Conservation (phyloP, 345 rosid species). For the Salix koriyanagi region DNA sequence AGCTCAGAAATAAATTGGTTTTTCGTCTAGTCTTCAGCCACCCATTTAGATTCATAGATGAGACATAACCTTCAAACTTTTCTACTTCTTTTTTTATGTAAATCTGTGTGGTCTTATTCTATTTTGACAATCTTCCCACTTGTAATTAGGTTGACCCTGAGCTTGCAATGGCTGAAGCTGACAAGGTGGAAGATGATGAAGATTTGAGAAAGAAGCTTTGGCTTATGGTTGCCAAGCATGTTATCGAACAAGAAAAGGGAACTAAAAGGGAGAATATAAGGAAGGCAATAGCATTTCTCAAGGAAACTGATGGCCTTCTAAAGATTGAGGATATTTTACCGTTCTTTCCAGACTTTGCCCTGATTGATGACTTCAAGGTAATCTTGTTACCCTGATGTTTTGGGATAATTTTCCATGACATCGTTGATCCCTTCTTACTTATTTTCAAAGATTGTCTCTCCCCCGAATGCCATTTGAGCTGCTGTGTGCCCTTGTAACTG, state of each 20-base stretch:
- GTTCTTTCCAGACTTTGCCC: constrained; percentile 96
- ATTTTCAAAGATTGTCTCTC: not conserved
- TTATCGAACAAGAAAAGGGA: constrained; percentile 90
- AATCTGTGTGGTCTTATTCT: not conserved
- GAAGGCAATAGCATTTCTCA: constrained; percentile 94
- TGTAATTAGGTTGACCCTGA: constrained; percentile 82
- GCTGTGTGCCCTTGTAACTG: not conserved
- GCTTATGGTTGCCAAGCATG: constrained; percentile 99
- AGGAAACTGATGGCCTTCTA: constrained; percentile 95
- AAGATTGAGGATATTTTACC: constrained; percentile 98
- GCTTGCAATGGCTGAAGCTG: constrained; percentile 99
- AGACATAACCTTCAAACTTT: not conserved
- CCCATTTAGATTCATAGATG: not conserved
- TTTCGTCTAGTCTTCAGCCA: not conserved
- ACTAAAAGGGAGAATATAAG: constrained; percentile 94
- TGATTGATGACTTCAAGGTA: constrained; percentile 99
- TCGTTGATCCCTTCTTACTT: not conserved
- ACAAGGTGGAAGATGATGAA: constrained; percentile 98
- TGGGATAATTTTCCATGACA: not conserved
- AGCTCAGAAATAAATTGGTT: not conserved
- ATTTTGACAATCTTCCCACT: constrained; percentile 9
- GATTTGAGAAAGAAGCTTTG: constrained; percentile 97
- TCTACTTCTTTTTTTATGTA: not conserved
- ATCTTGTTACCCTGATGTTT: not conserved
- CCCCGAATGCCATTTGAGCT: not conserved